Conservation (phyloP, 2,329 filamentous ascomycete genomes). For the Aspergillus unguis region DNA sequence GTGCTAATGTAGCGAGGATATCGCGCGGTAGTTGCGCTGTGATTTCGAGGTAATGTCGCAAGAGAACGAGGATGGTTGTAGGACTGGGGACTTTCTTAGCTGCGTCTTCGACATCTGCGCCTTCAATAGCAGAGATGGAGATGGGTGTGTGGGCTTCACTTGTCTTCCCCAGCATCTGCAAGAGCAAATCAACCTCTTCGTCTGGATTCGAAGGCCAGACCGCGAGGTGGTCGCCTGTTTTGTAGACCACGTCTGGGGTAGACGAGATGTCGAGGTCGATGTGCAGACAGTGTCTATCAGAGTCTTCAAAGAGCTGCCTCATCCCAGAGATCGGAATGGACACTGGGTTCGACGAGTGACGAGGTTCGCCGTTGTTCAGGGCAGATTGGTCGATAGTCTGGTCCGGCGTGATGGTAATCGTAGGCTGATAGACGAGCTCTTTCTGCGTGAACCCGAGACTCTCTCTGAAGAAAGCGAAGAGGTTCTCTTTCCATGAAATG, state of each 20-base stretch:
- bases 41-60: slow-evolving; percentile 90
- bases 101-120: slow-evolving; percentile 53
- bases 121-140: slow-evolving; percentile 51
- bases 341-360: slow-evolving; percentile 68
- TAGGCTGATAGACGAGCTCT: slow-evolving; percentile 83
- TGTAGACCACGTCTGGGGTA: slow-evolving; percentile 76
- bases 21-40: slow-evolving; percentile 89
- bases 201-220: slow-evolving; percentile 90
- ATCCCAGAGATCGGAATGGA: slow-evolving; percentile 81
- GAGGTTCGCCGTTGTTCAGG: slow-evolving; percentile 81
- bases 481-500: slow-evolving; percentile 90
- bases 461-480: slow-evolving; percentile 75
- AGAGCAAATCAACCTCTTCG: slow-evolving; percentile 76
- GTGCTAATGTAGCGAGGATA: slow-evolving; percentile 73
- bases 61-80: slow-evolving; percentile 80
- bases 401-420: slow-evolving; percentile 71
- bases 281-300: slow-evolving; percentile 82
- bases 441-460: slow-evolving; percentile 82
- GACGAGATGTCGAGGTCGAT: slow-evolving; percentile 82
- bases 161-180: slow-evolving; percentile 66
- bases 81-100: slow-evolving; percentile 83
- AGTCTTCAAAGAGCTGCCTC: slow-evolving; percentile 73
- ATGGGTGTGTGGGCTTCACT: slow-evolving; percentile 33
- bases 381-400: slow-evolving; percentile 67
- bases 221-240: slow-evolving; percentile 88